Percentiles rank a stretch among this genome's conserved stretches.
phyloP scores from a whole-genome alignment of 2,329 filamentous ascomycete genomes.

The Akanthomyces uredinophilus region DNA sequence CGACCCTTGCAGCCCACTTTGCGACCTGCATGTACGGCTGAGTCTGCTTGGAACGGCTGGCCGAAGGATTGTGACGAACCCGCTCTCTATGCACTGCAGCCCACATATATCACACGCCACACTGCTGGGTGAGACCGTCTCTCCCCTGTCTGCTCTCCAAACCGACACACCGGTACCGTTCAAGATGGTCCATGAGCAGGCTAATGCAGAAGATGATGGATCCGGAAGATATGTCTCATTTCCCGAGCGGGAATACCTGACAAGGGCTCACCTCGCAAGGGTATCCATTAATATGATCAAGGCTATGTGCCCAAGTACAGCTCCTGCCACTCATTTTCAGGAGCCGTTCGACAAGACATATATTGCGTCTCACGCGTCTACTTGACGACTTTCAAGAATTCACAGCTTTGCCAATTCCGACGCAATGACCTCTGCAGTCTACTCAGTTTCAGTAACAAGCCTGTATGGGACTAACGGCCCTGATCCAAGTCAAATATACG shows the following conservation, averaged over 20 bases:
- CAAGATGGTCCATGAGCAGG: background rate
- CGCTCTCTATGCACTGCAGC: background rate
- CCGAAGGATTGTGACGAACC: background rate
- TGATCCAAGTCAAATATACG: background rate
- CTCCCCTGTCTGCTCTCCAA: background rate
- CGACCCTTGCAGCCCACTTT: background rate
- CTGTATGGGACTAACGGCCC: background rate
- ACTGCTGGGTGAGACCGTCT: background rate
- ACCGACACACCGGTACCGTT: no score
- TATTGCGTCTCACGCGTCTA: background rate
- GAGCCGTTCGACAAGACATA: background rate
- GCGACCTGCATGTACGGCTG: conserved; percentile 1
- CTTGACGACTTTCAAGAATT: background rate
- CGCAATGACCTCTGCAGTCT: background rate
- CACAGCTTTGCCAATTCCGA: background rate
- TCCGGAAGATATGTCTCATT: background rate
- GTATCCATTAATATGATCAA: background rate
- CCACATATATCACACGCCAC: background rate
- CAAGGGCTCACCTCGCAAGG: background rate
- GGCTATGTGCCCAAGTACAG: background rate
- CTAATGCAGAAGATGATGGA: background rate
- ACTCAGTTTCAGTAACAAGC: background rate
- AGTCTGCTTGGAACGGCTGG: background rate
- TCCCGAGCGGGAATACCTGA: background rate
- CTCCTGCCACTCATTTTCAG: background rate